These are phyloP conservation scores for Syzygium grande DNA, from an alignment of 345 rosid species.

Conservation along the genomic window DNA sequence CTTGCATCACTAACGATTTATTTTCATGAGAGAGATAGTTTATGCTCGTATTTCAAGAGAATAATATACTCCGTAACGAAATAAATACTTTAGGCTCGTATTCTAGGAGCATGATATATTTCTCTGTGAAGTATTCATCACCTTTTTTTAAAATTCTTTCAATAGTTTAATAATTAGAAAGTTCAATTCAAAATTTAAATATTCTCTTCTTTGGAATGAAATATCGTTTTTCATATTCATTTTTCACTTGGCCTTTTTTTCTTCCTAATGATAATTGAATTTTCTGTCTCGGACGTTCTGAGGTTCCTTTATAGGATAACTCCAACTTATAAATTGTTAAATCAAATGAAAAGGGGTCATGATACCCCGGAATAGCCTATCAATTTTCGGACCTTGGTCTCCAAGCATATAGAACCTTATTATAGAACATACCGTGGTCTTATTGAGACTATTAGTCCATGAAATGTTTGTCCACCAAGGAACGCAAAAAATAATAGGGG, in stretches of 20 bases:
- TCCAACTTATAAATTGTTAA: not conserved
- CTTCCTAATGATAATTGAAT: too few relatives aligned
- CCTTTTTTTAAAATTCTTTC: not conserved
- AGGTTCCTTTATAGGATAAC: not conserved
- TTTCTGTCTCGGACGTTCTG: too few relatives aligned
- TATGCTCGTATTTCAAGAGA: not conserved
- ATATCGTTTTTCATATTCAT: not conserved
- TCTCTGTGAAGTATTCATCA: not conserved
- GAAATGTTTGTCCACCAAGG: too few relatives aligned
- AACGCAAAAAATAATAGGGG: too few relatives aligned
- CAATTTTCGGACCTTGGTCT: not conserved
- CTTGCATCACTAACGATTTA: not conserved
- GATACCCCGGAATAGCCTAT: not conserved
- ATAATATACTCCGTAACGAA: fast-evolving
- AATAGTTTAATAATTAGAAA: not conserved
- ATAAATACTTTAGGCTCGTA: not conserved
- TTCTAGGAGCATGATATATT: not conserved
- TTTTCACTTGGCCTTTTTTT: too few relatives aligned
- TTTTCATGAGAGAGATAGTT: not conserved
- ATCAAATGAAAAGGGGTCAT: not conserved
- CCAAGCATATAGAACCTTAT: too few relatives aligned
- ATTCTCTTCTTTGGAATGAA: not conserved
- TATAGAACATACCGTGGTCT: too few relatives aligned
- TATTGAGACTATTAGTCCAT: too few relatives aligned
- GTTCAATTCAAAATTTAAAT: not conserved